These are phyloP conservation scores for Knoxia roxburghii DNA, from an alignment of 257 asterid genomes.

Conservation along the genomic window DNA sequence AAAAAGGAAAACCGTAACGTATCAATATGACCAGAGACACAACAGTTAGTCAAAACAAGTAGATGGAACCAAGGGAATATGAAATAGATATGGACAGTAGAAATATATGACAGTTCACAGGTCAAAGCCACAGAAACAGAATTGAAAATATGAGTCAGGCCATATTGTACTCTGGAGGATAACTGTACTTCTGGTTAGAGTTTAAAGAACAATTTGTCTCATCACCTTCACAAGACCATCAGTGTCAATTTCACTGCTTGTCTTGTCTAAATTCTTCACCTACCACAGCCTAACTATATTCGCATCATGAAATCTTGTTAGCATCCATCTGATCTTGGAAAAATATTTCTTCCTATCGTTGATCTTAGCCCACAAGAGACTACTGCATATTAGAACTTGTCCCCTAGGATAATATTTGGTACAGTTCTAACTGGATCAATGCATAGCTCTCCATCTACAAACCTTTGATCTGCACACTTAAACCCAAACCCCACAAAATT, in stretches of 20 bases:
- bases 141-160: too few species aligned
- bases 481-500: neutral
- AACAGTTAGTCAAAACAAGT: neutral
- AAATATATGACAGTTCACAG: neutral
- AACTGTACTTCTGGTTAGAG: neutral
- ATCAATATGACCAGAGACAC: neutral
- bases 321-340: neutral
- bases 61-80: neutral
- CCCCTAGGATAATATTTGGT: neutral
- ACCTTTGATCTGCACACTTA: neutral
- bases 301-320: neutral
- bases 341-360: neutral
- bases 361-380: neutral
- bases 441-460: neutral
- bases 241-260: neutral
- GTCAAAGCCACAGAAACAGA: neutral
- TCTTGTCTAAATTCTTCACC: neutral
- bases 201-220: neutral
- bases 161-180: too few species aligned
- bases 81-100: neutral
- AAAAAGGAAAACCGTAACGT: neutral
- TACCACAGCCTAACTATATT: neutral
- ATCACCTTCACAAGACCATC: neutral
- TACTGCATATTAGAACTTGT: neutral
- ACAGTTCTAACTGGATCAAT: neutral